Evolutionary conservation across 2,329 filamentous ascomycete species (phyloP).

Genomic region (Cordyceps fumosorosea): DNA sequence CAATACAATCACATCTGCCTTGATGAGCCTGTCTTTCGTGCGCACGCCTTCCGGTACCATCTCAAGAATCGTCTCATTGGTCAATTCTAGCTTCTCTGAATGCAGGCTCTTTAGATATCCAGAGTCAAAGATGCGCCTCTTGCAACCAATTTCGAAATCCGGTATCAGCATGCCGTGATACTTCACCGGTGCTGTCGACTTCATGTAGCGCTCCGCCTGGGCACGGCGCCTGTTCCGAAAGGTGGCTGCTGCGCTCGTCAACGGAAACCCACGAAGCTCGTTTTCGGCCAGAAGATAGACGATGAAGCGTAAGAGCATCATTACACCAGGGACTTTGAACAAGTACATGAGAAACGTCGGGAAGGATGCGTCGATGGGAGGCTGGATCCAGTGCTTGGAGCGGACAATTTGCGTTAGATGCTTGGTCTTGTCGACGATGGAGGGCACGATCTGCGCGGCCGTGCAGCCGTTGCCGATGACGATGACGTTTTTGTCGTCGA

Average conservation of each 20-base stretch:
- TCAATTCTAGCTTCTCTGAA: slow-evolving; percentile 24
- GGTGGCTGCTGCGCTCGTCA: slow-evolving; percentile 14
- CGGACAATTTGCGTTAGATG: slow-evolving; percentile 17
- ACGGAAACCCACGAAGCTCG: slow-evolving; percentile 20
- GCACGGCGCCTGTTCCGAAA: slow-evolving; percentile 16
- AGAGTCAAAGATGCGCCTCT: slow-evolving; percentile 29
- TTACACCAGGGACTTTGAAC: slow-evolving; percentile 20
- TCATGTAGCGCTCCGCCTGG: slow-evolving; percentile 21
- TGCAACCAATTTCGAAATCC: slow-evolving; percentile 28
- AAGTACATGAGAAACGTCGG: slow-evolving; percentile 19
- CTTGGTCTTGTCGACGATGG: slow-evolving; percentile 21
- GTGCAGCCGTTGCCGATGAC: slow-evolving; percentile 30
- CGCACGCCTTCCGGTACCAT: slow-evolving; percentile 16
- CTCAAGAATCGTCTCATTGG: slow-evolving; percentile 16
- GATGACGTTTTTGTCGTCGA: slow-evolving; percentile 26
- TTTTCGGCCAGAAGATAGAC: slow-evolving; percentile 19
- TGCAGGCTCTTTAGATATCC: slow-evolving; percentile 26
- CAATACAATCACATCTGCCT: slow-evolving; percentile 33
- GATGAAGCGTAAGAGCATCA: slow-evolving; percentile 18
- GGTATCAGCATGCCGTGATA: slow-evolving; percentile 27
- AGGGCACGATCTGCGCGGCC: slow-evolving; percentile 30
- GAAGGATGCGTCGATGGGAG: slow-evolving; percentile 20
- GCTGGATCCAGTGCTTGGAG: slow-evolving; percentile 19
- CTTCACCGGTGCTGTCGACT: slow-evolving; percentile 19
- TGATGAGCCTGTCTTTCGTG: slow-evolving; percentile 17